phyloP scores from a whole-genome alignment of 2,329 filamentous ascomycete genomes.

The Fusarium kyushuense region DNA sequence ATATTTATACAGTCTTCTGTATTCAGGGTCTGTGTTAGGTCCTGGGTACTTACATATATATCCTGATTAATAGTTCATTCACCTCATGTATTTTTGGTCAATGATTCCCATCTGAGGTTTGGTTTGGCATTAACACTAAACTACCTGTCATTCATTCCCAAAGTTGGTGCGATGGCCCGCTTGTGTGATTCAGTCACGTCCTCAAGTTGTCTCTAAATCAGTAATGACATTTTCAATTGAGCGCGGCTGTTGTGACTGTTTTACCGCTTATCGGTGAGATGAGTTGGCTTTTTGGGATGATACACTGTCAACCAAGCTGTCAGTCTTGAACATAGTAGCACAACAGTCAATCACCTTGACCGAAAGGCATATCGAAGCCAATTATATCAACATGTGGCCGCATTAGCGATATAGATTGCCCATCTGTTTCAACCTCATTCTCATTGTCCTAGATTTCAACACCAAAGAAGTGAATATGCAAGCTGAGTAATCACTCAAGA shows the following conservation, averaged over 20 bases:
- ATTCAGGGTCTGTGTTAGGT: not conserved
- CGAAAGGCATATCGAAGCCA: not conserved
- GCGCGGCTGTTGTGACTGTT: not conserved
- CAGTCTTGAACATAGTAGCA: not conserved
- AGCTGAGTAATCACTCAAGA: constrained; percentile 13
- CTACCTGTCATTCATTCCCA: too few relatives aligned
- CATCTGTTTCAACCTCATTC: not conserved
- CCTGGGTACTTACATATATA: not conserved
- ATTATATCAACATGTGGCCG: not conserved
- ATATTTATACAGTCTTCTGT: not conserved
- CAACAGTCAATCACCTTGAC: not conserved
- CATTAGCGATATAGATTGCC: not conserved
- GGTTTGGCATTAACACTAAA: too few relatives aligned
- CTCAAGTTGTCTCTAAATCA: not conserved
- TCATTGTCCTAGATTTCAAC: not conserved
- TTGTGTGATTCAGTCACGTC: not conserved
- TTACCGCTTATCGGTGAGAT: not conserved
- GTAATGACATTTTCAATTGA: not conserved
- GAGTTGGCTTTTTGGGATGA: not conserved
- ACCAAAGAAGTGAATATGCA: not conserved
- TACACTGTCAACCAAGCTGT: not conserved
- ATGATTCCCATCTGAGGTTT: not conserved
- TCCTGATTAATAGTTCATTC: not conserved
- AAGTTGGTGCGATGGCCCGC: not conserved
- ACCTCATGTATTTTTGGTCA: not conserved